Conservation (phyloP, 2,329 filamentous ascomycete genomes). For the Pseudohalonectria lignicola region DNA sequence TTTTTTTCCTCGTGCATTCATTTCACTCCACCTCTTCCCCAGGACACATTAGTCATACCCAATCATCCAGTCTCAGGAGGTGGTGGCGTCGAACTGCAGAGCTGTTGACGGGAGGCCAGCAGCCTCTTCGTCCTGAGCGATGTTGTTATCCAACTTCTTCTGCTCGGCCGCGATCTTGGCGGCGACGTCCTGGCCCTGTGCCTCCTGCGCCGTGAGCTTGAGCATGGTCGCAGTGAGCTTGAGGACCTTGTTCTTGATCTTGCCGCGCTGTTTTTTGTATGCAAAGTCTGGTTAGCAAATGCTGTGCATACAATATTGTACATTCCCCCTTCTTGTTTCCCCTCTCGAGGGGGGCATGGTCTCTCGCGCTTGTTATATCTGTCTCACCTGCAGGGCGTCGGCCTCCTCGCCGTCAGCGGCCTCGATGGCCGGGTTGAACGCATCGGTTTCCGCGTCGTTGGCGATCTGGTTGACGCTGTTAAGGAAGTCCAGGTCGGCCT, state of each 20-base stretch:
- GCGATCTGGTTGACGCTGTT: constrained; percentile 30
- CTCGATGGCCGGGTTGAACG: constrained; percentile 33
- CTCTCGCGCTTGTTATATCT: no score
- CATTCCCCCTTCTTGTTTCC: no score
- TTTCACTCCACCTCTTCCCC: no score
- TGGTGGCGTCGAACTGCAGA: constrained; percentile 19
- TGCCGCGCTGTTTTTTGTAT: constrained; percentile 21
- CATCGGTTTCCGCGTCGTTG: constrained; percentile 30
- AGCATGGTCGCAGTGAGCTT: constrained; percentile 33
- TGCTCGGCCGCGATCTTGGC: constrained; percentile 26
- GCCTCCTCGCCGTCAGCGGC: constrained; percentile 21
- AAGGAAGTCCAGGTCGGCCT: constrained; percentile 26
- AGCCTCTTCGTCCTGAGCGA: constrained; percentile 24
- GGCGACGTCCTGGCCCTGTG: constrained; percentile 26
- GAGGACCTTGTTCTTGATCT: constrained; percentile 39
- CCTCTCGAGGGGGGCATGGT: no score
- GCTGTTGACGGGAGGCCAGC: constrained; percentile 25
- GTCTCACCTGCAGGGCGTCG: constrained; percentile 25
- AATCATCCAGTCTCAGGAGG: no score
- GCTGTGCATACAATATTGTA: no score
- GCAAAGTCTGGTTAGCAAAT: no score
- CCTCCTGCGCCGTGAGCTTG: constrained; percentile 29
- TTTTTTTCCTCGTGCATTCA: no score
- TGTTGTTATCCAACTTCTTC: constrained; percentile 33
- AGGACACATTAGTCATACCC: no score